Percentiles rank a stretch among this genome's conserved stretches.
phyloP scores from a whole-genome alignment of 768 basidiomycete genomes.

The Phanerochaete sordida region DNA sequence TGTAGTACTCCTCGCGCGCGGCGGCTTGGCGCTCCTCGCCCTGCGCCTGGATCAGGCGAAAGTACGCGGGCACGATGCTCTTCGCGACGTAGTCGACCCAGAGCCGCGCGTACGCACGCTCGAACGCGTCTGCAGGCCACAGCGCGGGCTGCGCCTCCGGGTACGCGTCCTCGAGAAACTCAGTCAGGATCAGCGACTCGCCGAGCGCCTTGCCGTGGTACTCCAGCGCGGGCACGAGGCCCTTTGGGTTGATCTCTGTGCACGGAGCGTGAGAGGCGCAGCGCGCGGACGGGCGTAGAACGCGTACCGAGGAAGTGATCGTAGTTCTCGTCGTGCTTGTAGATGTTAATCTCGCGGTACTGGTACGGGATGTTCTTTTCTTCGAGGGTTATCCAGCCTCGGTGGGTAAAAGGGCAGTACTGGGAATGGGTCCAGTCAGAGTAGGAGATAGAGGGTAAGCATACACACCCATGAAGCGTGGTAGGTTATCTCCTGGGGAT shows the following conservation, averaged over 20 bases:
- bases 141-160: conserved; percentile 37
- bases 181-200: conserved; percentile 55
- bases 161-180: conserved; percentile 60
- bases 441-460: background rate
- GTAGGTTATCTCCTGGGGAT: conserved; percentile 47
- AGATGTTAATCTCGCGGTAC: conserved; percentile 59
- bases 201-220: conserved; percentile 48
- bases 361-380: conserved; percentile 60
- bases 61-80: conserved; percentile 44
- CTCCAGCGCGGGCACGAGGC: conserved; percentile 56
- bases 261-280: background rate
- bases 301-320: conserved; percentile 42
- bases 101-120: conserved; percentile 43
- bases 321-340: conserved; percentile 45
- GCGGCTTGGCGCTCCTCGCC: conserved; percentile 29
- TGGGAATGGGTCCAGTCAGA: background rate
- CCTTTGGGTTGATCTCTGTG: conserved; percentile 55
- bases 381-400: conserved; percentile 61
- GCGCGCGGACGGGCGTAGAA: conserved; percentile 6
- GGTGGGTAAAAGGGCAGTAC: conserved; percentile 55
- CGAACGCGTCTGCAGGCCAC: conserved; percentile 44
- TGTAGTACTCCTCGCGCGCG: conserved; percentile 32
- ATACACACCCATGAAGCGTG: conserved; percentile 53
- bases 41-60: conserved; percentile 31
- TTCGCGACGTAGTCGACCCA: conserved; percentile 53